Percentiles rank a stretch among this genome's conserved stretches.
These are phyloP conservation scores for Ogataea siamensis DNA, from an alignment of 805 yeast species.

Conservation along the genomic window DNA sequence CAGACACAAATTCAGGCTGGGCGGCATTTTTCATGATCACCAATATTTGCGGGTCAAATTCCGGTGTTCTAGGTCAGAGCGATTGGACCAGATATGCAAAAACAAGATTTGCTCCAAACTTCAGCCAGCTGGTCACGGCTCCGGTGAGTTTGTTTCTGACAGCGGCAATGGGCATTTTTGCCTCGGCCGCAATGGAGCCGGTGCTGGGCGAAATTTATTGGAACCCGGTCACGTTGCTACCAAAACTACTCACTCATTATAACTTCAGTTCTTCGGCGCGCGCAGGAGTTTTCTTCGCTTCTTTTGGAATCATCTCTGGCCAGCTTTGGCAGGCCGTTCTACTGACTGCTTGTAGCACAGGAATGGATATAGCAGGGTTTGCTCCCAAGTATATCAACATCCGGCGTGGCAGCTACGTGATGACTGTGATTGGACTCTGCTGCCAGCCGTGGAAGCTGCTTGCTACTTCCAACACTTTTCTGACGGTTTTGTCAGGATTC, in stretches of 20 bases:
- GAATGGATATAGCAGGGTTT: conserved; percentile 50
- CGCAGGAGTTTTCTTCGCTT: conserved; percentile 49
- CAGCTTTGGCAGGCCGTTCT: conserved; percentile 41
- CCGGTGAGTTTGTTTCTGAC: conserved; percentile 67
- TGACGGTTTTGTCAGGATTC: conserved; percentile 76
- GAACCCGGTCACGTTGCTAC: conserved; percentile 51
- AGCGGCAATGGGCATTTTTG: conserved; percentile 54
- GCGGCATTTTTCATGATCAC: conserved; percentile 40
- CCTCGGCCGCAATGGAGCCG: conserved; percentile 55
- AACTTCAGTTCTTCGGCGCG: conserved; percentile 39
- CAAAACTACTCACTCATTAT: conserved; percentile 32
- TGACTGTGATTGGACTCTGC: conserved; percentile 34
- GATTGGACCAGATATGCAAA: conserved; percentile 41
- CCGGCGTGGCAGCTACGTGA: conserved; percentile 45
- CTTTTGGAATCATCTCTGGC: conserved; percentile 36
- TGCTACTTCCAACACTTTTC: conserved; percentile 39
- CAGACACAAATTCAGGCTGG: conserved; percentile 36
- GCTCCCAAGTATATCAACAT: conserved; percentile 44
- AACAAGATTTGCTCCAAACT: conserved; percentile 24
- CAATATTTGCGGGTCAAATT: conserved; percentile 39
- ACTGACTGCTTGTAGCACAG: conserved; percentile 43
- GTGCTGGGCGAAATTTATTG: conserved; percentile 47
- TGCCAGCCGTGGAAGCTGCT: conserved; percentile 43
- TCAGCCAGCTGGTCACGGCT: conserved; percentile 22
- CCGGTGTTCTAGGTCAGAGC: conserved; percentile 42